Percentiles rank a stretch among this genome's conserved stretches.
Conservation (phyloP, 441 rosid species). For the Populus tomentosa region DNA sequence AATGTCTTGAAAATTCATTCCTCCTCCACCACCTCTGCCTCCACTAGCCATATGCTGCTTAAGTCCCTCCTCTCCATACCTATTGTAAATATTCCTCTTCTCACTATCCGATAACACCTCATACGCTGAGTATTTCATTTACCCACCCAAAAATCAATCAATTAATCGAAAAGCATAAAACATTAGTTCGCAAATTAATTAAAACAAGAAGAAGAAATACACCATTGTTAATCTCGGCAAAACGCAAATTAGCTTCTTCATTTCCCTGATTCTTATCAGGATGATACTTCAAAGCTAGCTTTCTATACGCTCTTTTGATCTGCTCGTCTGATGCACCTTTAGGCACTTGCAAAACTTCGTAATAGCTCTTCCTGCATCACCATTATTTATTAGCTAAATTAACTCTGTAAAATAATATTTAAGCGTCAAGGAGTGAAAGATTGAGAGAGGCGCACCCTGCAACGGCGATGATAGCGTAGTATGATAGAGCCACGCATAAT, state of each 20-base stretch:
- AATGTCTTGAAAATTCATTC: slow-evolving; percentile 68
- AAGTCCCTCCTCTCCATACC: slow-evolving; percentile 89
- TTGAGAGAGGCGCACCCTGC: slow-evolving; percentile 46
- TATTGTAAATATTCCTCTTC: slow-evolving; percentile 77
- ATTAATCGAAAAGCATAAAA: neutral
- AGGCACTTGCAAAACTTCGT: slow-evolving; percentile 82
- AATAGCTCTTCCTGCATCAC: slow-evolving; percentile 72
- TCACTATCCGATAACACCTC: slow-evolving; percentile 85
- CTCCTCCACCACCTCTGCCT: slow-evolving; percentile 76
- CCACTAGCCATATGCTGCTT: slow-evolving; percentile 88
- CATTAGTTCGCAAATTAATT: neutral
- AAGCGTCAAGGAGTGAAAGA: neutral
- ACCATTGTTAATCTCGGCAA: slow-evolving; percentile 93
- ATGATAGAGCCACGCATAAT: slow-evolving; percentile 41
- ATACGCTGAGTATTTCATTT: slow-evolving; percentile 46
- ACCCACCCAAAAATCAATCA: neutral
- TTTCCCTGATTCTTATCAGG: slow-evolving; percentile 96
- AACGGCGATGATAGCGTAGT: slow-evolving; percentile 31
- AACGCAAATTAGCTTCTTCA: slow-evolving; percentile 82
- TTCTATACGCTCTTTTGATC: slow-evolving; percentile 94
- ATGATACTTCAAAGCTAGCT: slow-evolving; percentile 92
- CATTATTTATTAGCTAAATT: slow-evolving; percentile 5
- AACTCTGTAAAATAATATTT: neutral
- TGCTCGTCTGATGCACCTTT: slow-evolving; percentile 94
- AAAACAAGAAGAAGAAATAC: neutral